Conservation (phyloP, 768 basidiomycete species). For the Phylloporus sp. region DNA sequence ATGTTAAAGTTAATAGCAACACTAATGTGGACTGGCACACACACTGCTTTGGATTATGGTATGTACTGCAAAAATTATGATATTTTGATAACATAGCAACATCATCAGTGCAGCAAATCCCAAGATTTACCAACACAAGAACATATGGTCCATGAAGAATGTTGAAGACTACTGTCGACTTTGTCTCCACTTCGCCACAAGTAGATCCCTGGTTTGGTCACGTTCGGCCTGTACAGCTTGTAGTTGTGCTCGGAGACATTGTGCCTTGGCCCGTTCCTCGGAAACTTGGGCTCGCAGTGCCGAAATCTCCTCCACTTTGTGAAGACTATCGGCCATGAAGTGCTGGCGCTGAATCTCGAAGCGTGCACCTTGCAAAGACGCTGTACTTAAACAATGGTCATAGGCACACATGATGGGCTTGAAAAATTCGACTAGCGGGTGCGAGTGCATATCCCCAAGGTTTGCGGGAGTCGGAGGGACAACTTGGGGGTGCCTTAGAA, state of each 20-base stretch:
- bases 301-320: slow-evolving; percentile 4
- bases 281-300: slow-evolving; percentile 3
- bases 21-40: too few relatives aligned
- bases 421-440: slow-evolving; percentile 7
- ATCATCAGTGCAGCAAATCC: too few relatives aligned
- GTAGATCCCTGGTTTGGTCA: slow-evolving; percentile 9
- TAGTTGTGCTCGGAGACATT: slow-evolving; percentile 3
- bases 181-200: slow-evolving; percentile 4
- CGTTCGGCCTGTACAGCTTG: slow-evolving; percentile 2
- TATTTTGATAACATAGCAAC: too few relatives aligned
- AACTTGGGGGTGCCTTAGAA: neutral
- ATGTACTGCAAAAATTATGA: too few relatives aligned
- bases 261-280: slow-evolving; percentile 5
- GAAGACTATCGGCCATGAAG: slow-evolving; percentile 2
- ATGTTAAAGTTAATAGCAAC: too few relatives aligned
- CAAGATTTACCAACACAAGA: neutral
- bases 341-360: slow-evolving; percentile 12
- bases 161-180: neutral
- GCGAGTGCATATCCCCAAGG: neutral
- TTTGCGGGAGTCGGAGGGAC: neutral
- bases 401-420: slow-evolving; percentile 11
- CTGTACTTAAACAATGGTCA: neutral
- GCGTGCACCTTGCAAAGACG: slow-evolving; percentile 3
- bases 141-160: neutral
- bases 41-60: too few relatives aligned